Evolutionary conservation across 805 yeast species (phyloP), one percentile per base, ranked within the genome.

Genomic region (Kazachstania kunashirensis): DNA sequence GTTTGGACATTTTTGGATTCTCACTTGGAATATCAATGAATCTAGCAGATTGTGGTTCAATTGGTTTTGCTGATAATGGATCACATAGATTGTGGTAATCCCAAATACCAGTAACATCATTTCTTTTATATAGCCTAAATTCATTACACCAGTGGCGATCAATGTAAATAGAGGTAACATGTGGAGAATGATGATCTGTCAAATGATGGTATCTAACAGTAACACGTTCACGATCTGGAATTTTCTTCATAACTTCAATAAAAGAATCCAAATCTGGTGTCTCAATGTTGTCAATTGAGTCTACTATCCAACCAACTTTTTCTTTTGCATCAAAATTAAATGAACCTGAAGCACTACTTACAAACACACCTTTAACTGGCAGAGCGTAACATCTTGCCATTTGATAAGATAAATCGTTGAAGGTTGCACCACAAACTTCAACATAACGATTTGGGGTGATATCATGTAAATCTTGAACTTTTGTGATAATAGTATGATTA

Each of bases 141-240:
- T 77, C 68, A 6, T 78, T 69, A 39, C 71, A 67, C 95, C 95
- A 86, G 60, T 84, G 95, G 45, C 95, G 75, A 51, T 85, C 95
- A 34, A 86, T 70, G 48, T 71, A 75, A 9, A 82, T 67, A 2
- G 80, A 72, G n/a, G 75, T 67, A 24, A 80, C 71, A 32, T 71
- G 65, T 25, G 81, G 81, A 2, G 85, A 72, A 57, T 86, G 95
- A 43, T 81, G 67, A 52, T 85, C 95, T 2, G 84, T 70, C 32
- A 85, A 69, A 57, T 84, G 92, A 44, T 88, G 77, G 59, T 73
- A 83, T 39, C 76, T 65, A 16, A 82, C 70, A 2, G 85, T 65
- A 3, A 88, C 81, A 49, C 80, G 74, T 34, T 77, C 68, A 31
- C 77, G 67, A 55, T 86, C 95, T 1, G 95, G 94, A 11, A 86